These are phyloP conservation scores for Parietaria judaica DNA, from an alignment of 306 rosid species.

Conservation along the genomic window DNA sequence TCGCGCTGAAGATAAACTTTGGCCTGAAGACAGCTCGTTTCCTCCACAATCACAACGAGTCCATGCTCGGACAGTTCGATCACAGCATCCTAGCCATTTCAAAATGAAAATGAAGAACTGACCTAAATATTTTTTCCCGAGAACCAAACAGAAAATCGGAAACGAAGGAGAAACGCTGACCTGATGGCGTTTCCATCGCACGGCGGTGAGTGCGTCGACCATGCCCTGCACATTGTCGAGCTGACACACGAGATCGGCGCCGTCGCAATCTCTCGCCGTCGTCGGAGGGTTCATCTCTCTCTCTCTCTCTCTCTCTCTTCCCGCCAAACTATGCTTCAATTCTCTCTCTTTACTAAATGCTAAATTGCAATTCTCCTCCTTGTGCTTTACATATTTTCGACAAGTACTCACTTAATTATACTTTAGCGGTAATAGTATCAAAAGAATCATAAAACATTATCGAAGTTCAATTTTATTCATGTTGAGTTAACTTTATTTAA, in stretches of 20 bases:
- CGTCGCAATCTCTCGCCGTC: conserved; percentile 38
- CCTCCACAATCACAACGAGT: conserved; percentile 76
- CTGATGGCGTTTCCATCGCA: conserved; percentile 93
- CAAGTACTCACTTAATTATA: too few relatives aligned
- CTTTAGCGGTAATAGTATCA: too few relatives aligned
- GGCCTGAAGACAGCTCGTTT: conserved; percentile 82
- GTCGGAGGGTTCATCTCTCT: conserved; percentile 27
- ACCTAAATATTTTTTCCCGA: conserved; percentile 4
- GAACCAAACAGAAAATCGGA: not conserved
- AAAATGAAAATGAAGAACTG: not conserved
- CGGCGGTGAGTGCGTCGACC: conserved; percentile 79
- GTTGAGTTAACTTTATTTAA: too few relatives aligned
- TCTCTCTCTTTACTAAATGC: too few relatives aligned
- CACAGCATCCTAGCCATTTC: conserved; percentile 45
- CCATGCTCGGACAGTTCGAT: conserved; percentile 86
- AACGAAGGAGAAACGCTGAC: conserved; percentile 14
- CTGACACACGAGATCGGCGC: conserved; percentile 63
- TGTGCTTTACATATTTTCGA: too few relatives aligned
- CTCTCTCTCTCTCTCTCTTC: conserved; percentile 19
- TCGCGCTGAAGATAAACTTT: conserved; percentile 92
- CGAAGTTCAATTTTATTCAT: too few relatives aligned
- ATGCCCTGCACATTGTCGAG: conserved; percentile 81
- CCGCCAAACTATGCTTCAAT: conserved; percentile 24
- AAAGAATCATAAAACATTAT: too few relatives aligned
- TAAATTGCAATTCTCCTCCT: too few relatives aligned